Base-by-base conservation (phyloP, 805 yeast genomes). In the Ascoidea tarda region DNA sequence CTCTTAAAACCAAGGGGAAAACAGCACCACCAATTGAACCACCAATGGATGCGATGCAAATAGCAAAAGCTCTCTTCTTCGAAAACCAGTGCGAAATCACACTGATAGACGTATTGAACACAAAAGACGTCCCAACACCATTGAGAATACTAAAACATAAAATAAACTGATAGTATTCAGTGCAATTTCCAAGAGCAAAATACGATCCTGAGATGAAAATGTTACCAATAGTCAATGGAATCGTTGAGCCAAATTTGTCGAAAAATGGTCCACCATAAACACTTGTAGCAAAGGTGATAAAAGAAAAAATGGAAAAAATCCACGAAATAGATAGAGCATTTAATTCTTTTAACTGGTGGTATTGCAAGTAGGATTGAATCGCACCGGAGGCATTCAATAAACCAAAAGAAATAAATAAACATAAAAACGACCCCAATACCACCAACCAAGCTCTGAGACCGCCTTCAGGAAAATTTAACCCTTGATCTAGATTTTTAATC, bases 41-140 rank as follows among this genome's bases (percentile, higher is more conserved):
- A 46, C 82, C 82, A 31, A 70, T 68, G 5, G 75, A 69, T 0
- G 78, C 72, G 2, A 75, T 48, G 1, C 78, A 76, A 6, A 66
- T 64, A 28, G 81, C 82, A 51, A 71, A 65, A 2, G 84, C 88
- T 60, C 87, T 69, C 56, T 68, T 77, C 49, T 63, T 69, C 51
- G 71, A 68, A 60, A 82, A 83, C 77, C 85, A 83, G 57, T 82
- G 88, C 33, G 81, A 75, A 6, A 82, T 70, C 12, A 77, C 78
- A 12, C 84, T 77, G 6, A 82, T 65, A 44, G 77, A 63, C 0
- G 87, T 87, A 28, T 79, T 72, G 62, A 78, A 68, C 33, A 79
- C 66, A 21, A 79, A 62, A 1, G 83, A 83, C 51, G 73, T 71
- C 0, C 85, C 87, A 14, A 78, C 54, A 2, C 87, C 88, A 32